phyloP scores from a whole-genome alignment of 2,329 filamentous ascomycete genomes.

The Xylariaceae sp. region DNA sequence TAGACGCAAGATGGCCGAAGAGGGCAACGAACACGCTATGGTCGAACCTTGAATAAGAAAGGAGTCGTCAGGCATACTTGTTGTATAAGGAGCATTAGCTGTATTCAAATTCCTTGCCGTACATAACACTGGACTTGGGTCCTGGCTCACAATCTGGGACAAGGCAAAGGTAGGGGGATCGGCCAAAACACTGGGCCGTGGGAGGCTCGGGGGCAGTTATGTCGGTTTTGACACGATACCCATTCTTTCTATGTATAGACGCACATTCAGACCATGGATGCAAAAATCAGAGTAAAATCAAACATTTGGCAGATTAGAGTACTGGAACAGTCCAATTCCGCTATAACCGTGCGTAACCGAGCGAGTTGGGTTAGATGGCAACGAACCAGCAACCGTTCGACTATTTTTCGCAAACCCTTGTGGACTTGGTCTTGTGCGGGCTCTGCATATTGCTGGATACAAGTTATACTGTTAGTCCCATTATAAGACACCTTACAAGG shows the following conservation, averaged over 20 bases:
- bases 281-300: slow-evolving; percentile 29
- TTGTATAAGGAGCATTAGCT: slow-evolving; percentile 14
- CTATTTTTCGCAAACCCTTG: no score
- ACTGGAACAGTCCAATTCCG: no score
- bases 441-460: no score
- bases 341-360: no score
- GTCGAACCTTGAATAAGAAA: slow-evolving; percentile 23
- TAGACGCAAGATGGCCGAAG: slow-evolving; percentile 38
- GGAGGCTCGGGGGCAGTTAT: slow-evolving; percentile 7
- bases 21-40: slow-evolving; percentile 32
- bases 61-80: background rate
- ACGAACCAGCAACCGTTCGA: no score
- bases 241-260: slow-evolving; percentile 25
- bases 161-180: slow-evolving; percentile 9
- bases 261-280: slow-evolving; percentile 10
- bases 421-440: no score
- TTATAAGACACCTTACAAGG: no score
- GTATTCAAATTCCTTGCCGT: slow-evolving; percentile 17
- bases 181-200: slow-evolving; percentile 10
- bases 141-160: slow-evolving; percentile 10
- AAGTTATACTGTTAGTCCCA: no score
- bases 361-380: no score
- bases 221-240: slow-evolving; percentile 24
- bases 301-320: no score
- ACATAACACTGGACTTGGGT: slow-evolving; percentile 14